These are phyloP conservation scores for Ziziphus jujuba DNA, from an alignment of 306 rosid genomes.

Conservation along the genomic window DNA sequence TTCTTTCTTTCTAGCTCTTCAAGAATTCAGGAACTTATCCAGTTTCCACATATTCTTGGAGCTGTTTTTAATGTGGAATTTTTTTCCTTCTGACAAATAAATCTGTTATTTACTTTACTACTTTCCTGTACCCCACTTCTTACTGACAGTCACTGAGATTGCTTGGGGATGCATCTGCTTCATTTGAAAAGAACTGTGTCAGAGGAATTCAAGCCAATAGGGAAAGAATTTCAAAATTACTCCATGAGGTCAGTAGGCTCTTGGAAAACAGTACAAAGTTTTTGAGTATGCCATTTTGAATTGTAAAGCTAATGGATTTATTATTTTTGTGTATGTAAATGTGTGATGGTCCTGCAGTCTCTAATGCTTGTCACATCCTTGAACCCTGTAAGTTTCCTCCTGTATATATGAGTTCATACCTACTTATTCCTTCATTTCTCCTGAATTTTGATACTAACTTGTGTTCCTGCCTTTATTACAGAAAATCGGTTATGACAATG, in stretches of 20 bases:
- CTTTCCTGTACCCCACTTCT: constrained; percentile 12
- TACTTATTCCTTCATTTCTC: not conserved
- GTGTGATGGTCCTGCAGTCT: constrained; percentile 60
- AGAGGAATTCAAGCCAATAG: constrained; percentile 91
- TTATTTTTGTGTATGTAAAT: constrained; percentile 26
- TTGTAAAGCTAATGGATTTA: constrained; percentile 35
- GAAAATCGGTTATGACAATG: constrained; percentile 99
- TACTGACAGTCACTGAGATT: constrained; percentile 79
- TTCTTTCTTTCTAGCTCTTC: too few relatives aligned
- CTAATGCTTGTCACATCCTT: constrained; percentile 93
- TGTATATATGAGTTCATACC: not conserved
- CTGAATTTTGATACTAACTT: constrained; percentile 13
- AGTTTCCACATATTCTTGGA: too few relatives aligned
- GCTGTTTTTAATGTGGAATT: constrained; percentile 15
- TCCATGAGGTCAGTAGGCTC: constrained; percentile 74
- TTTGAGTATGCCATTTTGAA: constrained; percentile 14
- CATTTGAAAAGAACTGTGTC: constrained; percentile 95
- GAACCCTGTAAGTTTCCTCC: constrained; percentile 76
- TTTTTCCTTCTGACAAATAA: constrained; percentile 1
- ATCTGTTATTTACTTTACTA: constrained; percentile 1
- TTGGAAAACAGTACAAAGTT: constrained; percentile 10
- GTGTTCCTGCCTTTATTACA: constrained; percentile 33
- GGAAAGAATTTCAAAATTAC: constrained; percentile 89
- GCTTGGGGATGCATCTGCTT: constrained; percentile 90
- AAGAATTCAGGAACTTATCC: too few relatives aligned